phyloP scores from a whole-genome alignment of 768 basidiomycete genomes.

The Tylopilus intermedius region DNA sequence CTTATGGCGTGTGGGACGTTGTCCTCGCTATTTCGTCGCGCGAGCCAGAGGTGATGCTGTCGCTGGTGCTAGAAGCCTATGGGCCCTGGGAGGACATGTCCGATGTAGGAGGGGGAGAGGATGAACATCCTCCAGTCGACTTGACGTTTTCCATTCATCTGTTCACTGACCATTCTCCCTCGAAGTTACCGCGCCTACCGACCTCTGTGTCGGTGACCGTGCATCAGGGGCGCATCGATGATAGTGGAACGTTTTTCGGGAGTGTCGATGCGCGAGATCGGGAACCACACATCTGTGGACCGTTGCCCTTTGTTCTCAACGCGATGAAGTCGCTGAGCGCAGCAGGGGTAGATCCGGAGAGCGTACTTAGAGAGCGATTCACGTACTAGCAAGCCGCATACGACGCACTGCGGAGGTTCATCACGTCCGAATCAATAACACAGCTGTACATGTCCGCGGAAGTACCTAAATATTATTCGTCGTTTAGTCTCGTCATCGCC shows the following conservation, averaged over 20 bases:
- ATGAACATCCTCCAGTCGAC: neutral
- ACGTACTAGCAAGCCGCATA: slow-evolving; percentile 17
- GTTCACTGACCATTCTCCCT: slow-evolving; percentile 7
- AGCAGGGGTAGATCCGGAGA: slow-evolving; percentile 22
- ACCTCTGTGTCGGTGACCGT: slow-evolving; percentile 9
- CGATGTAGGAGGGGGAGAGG: neutral
- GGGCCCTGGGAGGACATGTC: neutral
- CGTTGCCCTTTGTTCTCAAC: slow-evolving; percentile 22
- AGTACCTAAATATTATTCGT: neutral
- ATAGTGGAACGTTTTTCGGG: slow-evolving; percentile 14
- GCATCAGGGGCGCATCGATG: slow-evolving; percentile 20
- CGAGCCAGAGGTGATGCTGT: slow-evolving; percentile 48
- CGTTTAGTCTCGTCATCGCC: neutral
- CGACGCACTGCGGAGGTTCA: neutral
- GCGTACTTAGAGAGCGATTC: slow-evolving; percentile 22
- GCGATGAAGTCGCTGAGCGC: slow-evolving; percentile 20
- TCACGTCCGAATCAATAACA: no score
- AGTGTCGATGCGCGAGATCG: slow-evolving; percentile 13
- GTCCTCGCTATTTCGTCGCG: slow-evolving; percentile 46
- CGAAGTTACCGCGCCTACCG: slow-evolving; percentile 5
- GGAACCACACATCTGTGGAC: slow-evolving; percentile 24
- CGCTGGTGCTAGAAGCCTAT: slow-evolving; percentile 36
- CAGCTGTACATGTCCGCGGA: neutral
- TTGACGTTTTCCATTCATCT: slow-evolving; percentile 17
- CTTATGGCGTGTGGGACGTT: slow-evolving; percentile 37